Evolutionary conservation across 768 basidiomycete species (phyloP), one percentile per base, ranked within the genome.

Genomic region (Filobasidium floriforme): DNA sequence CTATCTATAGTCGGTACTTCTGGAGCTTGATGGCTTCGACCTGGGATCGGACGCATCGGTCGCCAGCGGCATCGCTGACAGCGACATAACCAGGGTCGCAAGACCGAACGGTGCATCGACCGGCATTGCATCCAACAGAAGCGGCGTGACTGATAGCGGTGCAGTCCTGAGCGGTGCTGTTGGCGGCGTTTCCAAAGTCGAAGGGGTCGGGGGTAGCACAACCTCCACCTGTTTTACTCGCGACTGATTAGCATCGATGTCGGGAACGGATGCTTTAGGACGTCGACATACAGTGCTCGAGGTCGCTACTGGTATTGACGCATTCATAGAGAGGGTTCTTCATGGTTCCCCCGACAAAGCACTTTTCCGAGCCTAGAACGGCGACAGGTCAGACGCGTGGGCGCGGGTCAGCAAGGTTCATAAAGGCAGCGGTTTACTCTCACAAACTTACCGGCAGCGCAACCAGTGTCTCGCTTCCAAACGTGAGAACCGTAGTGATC

Each of bases 151-250:
- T 24, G 54, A 57, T 57, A 28, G 54, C 54, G 26, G 54, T 57
- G 29, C 54, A 57, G 54, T 57, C 54, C 7, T 26, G 29, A 28
- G 29, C 19, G 26, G 24, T 32, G 54, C 7, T 57, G 54, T 24
- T 26, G 29, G 54, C 15, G 26, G 22, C 2, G 26, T 15, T 57
- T 19, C 18, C 26, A n/a, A 57, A 32, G 26, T 6, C n/a, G 26
- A 57, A 28, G 54, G 54, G 54, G 24, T 57, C 54, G 54, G 29
- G 18, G 22, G 54, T 57, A 24, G 54, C 22, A 57, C 54, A 57
- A 24, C 54, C 54, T 57, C 54, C 54, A 22, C 46, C 46, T 49
- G 22, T 3, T 5, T 14, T 15, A 49, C 6, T 44, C 19, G 46
- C 18, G 12, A 12, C 22, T 22, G 46, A 18, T 49, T 18, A 49